phyloP scores from a whole-genome alignment of 441 rosid species.

The Euphorbia celastroides region DNA sequence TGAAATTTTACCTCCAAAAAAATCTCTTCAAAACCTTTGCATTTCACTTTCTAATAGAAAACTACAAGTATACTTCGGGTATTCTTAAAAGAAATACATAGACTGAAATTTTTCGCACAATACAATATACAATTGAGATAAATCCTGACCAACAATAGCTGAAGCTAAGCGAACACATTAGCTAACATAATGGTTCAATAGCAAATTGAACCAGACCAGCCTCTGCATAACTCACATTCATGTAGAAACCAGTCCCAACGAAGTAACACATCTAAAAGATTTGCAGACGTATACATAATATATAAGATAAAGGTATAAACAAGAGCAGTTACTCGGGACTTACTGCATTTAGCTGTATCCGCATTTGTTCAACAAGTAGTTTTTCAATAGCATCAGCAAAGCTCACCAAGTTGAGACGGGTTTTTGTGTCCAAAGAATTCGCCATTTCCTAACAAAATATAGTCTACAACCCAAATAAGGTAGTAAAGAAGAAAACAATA shows the following conservation, averaged over 20 bases:
- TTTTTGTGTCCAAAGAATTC: slow-evolving; percentile 50
- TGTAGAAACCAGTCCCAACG: too few species aligned
- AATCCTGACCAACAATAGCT: background rate
- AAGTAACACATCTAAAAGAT: too few species aligned
- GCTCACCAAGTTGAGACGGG: slow-evolving; percentile 46
- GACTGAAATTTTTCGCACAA: background rate
- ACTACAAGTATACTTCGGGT: too few species aligned
- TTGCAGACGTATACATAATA: background rate
- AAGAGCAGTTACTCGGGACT: slow-evolving; percentile 13
- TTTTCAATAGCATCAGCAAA: slow-evolving; percentile 33
- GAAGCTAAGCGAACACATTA: background rate
- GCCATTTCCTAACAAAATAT: slow-evolving; percentile 45
- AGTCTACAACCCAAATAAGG: slow-evolving; percentile 6
- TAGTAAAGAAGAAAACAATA: background rate
- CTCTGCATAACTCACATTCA: too few species aligned
- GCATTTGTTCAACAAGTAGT: slow-evolving; percentile 17
- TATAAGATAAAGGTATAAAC: background rate
- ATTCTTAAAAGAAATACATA: too few species aligned
- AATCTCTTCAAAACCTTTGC: too few species aligned
- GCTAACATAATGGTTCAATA: background rate
- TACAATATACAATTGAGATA: background rate
- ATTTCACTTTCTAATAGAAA: too few species aligned
- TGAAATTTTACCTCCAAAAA: too few species aligned
- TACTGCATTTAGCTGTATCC: slow-evolving; percentile 15
- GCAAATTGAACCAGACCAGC: background rate